Evolutionary conservation across 805 yeast species (phyloP), one percentile per base, ranked within the genome.

Genomic region (Monosporozyma yasuniensis): DNA sequence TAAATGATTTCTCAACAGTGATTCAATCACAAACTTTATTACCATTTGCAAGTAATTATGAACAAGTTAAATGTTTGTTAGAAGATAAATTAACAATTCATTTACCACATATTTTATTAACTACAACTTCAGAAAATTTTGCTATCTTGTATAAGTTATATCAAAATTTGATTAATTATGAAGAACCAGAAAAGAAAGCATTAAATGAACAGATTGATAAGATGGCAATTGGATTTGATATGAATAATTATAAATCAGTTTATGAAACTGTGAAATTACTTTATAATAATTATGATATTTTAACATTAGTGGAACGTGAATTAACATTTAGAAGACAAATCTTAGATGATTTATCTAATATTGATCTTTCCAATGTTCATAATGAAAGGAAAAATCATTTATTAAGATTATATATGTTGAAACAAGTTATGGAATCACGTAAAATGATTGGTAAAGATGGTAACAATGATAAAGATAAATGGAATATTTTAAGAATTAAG

Each of bases 121-220:
- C 80, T 5, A 78, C 88, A 48, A 88, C 88, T 48, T 83, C 96
- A 0, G 66, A 69, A 43, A 95, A 88, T 60, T 90, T 87, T 62
- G 73, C 73, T 54, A 73, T 88, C 0, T 65, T 87, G 12, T 85
- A 80, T 60, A 73, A 77, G 14, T 78, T 89, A 37, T 71, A 77
- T 0, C 72, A 79, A 57, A 81, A 83, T 48, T 67, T 90, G 43
- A 60, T 91, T 51, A 72, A 87, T 30, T 87, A 87, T 61, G 72
- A 79, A 5, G 96, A 87, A 55, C 95, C 96, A 4, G 74, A 76
- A 55, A 75, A 77, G 42, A 78, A 79, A 52, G 69, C 71, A 34
- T 63, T 83, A 42, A 73, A 75, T 34, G 83, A 84, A 49, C 75
- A 76, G 35, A 70, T 87, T 28, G 82, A 81, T 49, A 83, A 84